Percentiles rank a stretch among this genome's conserved stretches.
phyloP scores from a whole-genome alignment of 495 filamentous ascomycete genomes.

The Lophiotrema nucula region DNA sequence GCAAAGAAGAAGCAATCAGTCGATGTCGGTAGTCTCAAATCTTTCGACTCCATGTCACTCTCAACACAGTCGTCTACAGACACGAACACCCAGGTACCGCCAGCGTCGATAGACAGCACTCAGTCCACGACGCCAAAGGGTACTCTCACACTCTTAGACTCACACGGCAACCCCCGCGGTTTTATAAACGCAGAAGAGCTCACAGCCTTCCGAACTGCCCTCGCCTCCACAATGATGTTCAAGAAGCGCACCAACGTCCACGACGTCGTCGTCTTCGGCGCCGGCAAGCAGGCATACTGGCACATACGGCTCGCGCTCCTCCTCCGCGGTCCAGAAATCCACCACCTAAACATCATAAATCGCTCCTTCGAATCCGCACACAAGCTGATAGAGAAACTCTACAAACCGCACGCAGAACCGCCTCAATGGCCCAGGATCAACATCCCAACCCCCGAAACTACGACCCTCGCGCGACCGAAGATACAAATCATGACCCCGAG shows the following conservation, averaged over 20 bases:
- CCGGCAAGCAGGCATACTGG: constrained; percentile 90
- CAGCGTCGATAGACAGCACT: constrained; percentile 19
- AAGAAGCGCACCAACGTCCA: constrained; percentile 66
- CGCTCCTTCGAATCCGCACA: constrained; percentile 63
- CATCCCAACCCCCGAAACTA: constrained; percentile 1
- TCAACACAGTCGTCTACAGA: constrained; percentile 12
- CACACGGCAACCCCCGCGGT: constrained; percentile 66
- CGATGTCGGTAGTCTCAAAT: constrained; percentile 3
- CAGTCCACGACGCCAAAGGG: constrained; percentile 69
- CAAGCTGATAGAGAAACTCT: constrained; percentile 57
- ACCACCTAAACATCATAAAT: constrained; percentile 77
- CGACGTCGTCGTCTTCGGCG: constrained; percentile 81
- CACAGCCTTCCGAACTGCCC: constrained; percentile 90
- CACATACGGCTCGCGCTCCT: constrained; percentile 80
- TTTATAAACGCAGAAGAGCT: constrained; percentile 82
- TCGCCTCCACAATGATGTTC: constrained; percentile 74
- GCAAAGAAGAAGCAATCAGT: constrained; percentile 1
- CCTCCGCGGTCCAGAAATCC: constrained; percentile 68
- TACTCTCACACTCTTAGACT: constrained; percentile 71
- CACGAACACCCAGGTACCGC: constrained; percentile 22
- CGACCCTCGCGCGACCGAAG: constrained; percentile 47
- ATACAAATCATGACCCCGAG: constrained; percentile 69
- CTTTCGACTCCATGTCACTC: constrained; percentile 33
- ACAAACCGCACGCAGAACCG: constrained; percentile 35
- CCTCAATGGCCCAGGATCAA: constrained; percentile 5